A percentile compares a stretch with the other conserved stretches of the same genome.
Evolutionary conservation across 192 early-diverging fungal species (phyloP).

Genomic region (Spizellomyces sp.): DNA sequence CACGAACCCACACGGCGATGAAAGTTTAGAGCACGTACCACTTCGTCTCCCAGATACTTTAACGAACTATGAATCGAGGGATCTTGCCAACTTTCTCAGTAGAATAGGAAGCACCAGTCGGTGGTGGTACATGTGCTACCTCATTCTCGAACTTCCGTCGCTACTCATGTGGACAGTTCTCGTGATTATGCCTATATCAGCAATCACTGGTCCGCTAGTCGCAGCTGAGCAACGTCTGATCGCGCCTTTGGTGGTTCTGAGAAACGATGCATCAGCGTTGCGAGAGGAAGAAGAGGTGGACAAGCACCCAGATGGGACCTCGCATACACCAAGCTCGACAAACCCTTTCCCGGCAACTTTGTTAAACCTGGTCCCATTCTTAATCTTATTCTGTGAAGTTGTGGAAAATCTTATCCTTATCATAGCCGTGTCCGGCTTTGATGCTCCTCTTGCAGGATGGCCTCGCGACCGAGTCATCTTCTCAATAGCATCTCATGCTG

Average conservation of each 20-base stretch:
- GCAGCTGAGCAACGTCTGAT: constrained; percentile 5
- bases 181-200: constrained; percentile 5
- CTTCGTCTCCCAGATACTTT: neutral
- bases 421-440: neutral
- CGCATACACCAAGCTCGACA: neutral
- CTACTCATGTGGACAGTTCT: constrained; percentile 13
- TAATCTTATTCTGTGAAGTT: neutral
- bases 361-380: neutral
- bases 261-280: neutral
- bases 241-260: neutral
- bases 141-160: constrained; percentile 5
- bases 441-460: neutral
- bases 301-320: neutral
- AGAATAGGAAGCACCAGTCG: neutral
- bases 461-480: neutral
- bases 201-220: constrained; percentile 10
- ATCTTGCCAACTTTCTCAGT: constrained; percentile 2
- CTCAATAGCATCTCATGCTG: neutral
- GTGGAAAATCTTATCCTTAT: neutral
- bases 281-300: too few species aligned
- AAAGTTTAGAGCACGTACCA: too few species aligned
- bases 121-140: constrained; percentile 1
- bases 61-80: neutral
- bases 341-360: neutral
- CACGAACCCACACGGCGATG: too few species aligned